Evolutionary conservation across 1,284 basidiomycete genomes (phyloP).

Genomic region (Trichosporon coremiiforme): DNA sequence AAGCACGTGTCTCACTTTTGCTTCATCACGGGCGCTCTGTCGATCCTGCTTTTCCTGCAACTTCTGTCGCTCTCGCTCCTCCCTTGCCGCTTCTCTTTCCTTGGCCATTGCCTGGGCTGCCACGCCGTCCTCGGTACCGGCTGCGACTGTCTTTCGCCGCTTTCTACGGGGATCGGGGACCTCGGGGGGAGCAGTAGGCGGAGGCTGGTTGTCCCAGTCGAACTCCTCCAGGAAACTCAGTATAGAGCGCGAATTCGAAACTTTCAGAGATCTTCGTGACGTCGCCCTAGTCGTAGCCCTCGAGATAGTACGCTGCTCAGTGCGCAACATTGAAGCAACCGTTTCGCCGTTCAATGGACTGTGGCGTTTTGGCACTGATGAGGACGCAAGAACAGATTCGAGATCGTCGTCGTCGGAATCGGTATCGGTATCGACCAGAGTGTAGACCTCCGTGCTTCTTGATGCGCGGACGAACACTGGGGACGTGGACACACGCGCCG

Average conservation of each 20-base stretch:
- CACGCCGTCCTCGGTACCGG: background rate
- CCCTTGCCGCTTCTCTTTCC: background rate
- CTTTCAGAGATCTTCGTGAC: background rate
- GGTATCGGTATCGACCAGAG: constrained; percentile 7
- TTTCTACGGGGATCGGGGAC: background rate
- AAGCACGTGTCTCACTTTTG: constrained; percentile 37
- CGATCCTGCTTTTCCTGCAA: constrained; percentile 41
- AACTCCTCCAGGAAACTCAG: background rate
- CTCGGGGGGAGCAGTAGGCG: background rate
- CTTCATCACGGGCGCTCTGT: constrained; percentile 38
- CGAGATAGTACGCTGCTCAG: too few species aligned
- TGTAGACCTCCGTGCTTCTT: background rate
- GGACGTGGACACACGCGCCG: background rate
- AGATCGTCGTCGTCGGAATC: constrained; percentile 20
- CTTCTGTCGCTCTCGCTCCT: constrained; percentile 26
- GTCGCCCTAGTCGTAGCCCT: background rate
- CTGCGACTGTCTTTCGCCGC: background rate
- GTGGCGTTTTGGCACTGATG: background rate
- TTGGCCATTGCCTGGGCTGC: background rate
- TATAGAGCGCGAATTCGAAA: background rate
- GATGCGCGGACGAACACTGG: constrained; percentile 24
- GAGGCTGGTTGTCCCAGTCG: background rate
- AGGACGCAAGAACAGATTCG: background rate
- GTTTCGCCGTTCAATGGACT: background rate
- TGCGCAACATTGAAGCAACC: too few species aligned